phyloP scores from a whole-genome alignment of 208 protist genomes.

The Borovskyia barvae region DNA sequence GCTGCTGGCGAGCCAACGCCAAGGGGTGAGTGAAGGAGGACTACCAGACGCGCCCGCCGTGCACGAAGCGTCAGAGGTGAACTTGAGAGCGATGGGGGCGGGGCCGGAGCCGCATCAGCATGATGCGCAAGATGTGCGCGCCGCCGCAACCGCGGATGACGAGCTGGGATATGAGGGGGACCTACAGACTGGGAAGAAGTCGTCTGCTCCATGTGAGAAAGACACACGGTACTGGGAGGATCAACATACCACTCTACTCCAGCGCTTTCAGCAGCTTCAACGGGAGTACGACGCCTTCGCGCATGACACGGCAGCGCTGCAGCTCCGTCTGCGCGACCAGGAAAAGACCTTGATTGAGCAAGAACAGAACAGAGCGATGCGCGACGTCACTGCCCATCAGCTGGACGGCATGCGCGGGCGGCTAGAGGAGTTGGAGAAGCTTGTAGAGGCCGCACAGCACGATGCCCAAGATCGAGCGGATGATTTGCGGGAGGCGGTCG shows the following conservation, averaged over 20 bases:
- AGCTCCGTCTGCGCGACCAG: slow-evolving; percentile 20
- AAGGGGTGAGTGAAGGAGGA: too few relatives aligned
- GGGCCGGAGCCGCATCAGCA: not conserved
- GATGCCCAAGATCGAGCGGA: slow-evolving; percentile 19
- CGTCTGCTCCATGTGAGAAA: too few relatives aligned
- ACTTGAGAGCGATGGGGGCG: not conserved
- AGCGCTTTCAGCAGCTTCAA: slow-evolving; percentile 49
- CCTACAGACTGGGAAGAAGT: too few relatives aligned
- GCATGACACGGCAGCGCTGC: slow-evolving; percentile 23
- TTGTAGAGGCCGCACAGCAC: slow-evolving; percentile 28
- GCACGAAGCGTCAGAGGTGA: not conserved
- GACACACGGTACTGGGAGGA: slow-evolving; percentile 25
- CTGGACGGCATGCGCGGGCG: slow-evolving; percentile 20
- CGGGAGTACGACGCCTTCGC: slow-evolving; percentile 38
- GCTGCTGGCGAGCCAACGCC: not conserved
- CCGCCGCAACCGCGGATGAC: slow-evolving; percentile 1
- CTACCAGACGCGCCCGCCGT: not conserved
- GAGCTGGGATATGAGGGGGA: too few relatives aligned
- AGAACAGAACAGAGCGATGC: slow-evolving; percentile 15
- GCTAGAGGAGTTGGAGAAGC: slow-evolving; percentile 25
- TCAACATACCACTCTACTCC: slow-evolving; percentile 30
- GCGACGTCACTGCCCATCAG: slow-evolving; percentile 24
- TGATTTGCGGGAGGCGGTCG: slow-evolving; percentile 11
- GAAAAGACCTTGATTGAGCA: slow-evolving; percentile 17
- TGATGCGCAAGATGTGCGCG: slow-evolving; percentile 1